A percentile compares a stretch with the other conserved stretches of the same genome.
Evolutionary conservation across 331 rosid species (phyloP).

Genomic region (Phaseolus coccineus): DNA sequence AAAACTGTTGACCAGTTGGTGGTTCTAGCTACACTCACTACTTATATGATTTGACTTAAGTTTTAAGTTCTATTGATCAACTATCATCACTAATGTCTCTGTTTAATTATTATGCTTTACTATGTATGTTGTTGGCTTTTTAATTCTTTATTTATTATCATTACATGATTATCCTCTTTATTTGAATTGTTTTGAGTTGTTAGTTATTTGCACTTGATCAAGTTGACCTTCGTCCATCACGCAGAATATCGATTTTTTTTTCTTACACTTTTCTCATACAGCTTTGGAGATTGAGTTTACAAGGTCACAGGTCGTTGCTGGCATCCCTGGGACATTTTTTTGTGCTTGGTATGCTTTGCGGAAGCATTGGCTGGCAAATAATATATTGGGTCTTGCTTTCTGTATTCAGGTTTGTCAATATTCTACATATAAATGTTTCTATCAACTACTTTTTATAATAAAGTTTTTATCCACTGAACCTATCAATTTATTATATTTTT

Average conservation of each 20-base stretch:
- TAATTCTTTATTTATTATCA: not conserved
- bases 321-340: constrained; percentile 91
- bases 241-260: constrained; percentile 65
- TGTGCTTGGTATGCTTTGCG: constrained; percentile 93
- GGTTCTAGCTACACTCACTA: not conserved
- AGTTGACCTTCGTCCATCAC: constrained; percentile 60
- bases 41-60: not conserved
- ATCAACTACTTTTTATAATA: not conserved
- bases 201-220: constrained; percentile 50
- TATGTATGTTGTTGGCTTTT: not conserved
- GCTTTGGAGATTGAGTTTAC: constrained; percentile 98
- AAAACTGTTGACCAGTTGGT: not conserved
- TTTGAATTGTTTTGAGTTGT: not conserved
- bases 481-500: not conserved
- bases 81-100: not conserved
- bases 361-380: constrained; percentile 99
- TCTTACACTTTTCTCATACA: constrained; percentile 71
- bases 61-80: not conserved
- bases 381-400: constrained; percentile 90
- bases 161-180: constrained; percentile 26
- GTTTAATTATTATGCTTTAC: not conserved
- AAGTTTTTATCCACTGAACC: constrained; percentile 1
- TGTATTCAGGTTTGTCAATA: constrained; percentile 82
- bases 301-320: constrained; percentile 87
- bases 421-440: not conserved